These are phyloP conservation scores for Camelina sativa DNA, from an alignment of 345 rosid species.

Conservation along the genomic window DNA sequence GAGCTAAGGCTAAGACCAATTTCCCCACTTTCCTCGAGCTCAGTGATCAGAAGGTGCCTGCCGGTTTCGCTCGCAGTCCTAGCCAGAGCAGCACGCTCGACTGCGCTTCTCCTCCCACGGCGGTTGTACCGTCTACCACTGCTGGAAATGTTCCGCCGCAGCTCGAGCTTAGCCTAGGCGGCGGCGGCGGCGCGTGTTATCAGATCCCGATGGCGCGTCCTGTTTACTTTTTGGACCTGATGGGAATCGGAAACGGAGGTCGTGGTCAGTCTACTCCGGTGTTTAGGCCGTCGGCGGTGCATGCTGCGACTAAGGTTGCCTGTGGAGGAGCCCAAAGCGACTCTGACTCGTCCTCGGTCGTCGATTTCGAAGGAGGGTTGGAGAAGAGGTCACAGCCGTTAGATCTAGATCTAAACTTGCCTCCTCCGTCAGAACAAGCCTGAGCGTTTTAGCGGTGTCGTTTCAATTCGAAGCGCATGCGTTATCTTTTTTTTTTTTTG, in stretches of 20 bases:
- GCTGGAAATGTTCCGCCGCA: constrained; percentile 44
- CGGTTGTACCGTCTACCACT: constrained; percentile 2
- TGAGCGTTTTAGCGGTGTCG: constrained; percentile 46
- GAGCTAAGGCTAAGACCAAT: constrained; percentile 83
- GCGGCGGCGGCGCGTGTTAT: constrained; percentile 37
- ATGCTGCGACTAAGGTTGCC: constrained; percentile 34
- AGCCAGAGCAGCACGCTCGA: constrained; percentile 88
- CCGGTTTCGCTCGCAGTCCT: constrained; percentile 54
- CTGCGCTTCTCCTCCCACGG: constrained; percentile 64
- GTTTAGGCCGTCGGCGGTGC: constrained; percentile 31
- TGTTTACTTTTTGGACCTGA: constrained; percentile 56
- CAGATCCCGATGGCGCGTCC: constrained; percentile 50
- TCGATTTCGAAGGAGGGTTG: constrained; percentile 52
- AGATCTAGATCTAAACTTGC: constrained; percentile 71
- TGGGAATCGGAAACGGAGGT: constrained; percentile 46
- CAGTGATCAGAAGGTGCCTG: constrained; percentile 19
- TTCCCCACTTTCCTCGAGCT: constrained; percentile 70
- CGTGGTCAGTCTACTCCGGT: constrained; percentile 22
- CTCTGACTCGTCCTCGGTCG: constrained; percentile 67
- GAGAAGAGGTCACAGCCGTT: constrained; percentile 48
- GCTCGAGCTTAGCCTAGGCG: constrained; percentile 53
- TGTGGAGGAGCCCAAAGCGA: constrained; percentile 56
- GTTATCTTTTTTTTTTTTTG: constrained; percentile 22
- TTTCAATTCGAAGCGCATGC: constrained; percentile 31
- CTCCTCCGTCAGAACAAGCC: constrained; percentile 64